Percentiles rank a stretch among this genome's conserved stretches.
These are phyloP conservation scores for Piper betle DNA, from an alignment of 164 flowering plant species.

Conservation along the genomic window DNA sequence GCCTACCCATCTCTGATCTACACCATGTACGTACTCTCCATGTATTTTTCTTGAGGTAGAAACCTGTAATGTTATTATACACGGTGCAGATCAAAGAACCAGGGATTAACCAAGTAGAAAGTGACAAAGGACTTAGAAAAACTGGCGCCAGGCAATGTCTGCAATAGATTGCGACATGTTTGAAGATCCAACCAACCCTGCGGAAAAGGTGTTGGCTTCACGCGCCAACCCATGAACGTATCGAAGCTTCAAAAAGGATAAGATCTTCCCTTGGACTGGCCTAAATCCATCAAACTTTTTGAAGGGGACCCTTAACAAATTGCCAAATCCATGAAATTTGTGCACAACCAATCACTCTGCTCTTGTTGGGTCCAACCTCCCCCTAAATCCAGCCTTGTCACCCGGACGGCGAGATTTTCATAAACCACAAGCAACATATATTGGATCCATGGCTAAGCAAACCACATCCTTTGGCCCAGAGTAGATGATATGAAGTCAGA, in stretches of 20 bases:
- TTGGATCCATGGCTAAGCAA: too few species aligned
- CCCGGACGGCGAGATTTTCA: background rate
- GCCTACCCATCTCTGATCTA: background rate
- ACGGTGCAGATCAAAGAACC: background rate
- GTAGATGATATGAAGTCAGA: background rate
- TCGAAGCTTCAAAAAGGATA: background rate
- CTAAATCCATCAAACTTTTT: background rate
- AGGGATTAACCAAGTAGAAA: too few species aligned
- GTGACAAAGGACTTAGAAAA: too few species aligned
- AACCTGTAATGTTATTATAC: too few species aligned
- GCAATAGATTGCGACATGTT: background rate
- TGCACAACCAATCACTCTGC: background rate
- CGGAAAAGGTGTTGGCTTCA: background rate
- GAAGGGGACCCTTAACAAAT: background rate
- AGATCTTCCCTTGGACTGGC: too few species aligned
- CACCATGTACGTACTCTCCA: background rate
- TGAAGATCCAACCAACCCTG: background rate
- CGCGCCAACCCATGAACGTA: too few species aligned
- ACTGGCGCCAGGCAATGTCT: background rate
- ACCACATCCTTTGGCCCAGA: background rate
- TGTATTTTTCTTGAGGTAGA: background rate
- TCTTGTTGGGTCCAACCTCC: background rate
- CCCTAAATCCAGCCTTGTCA: background rate
- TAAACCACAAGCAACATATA: too few species aligned
- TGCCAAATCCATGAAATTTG: background rate